Conservation (phyloP, 805 yeast species). For the Candida germanica region DNA sequence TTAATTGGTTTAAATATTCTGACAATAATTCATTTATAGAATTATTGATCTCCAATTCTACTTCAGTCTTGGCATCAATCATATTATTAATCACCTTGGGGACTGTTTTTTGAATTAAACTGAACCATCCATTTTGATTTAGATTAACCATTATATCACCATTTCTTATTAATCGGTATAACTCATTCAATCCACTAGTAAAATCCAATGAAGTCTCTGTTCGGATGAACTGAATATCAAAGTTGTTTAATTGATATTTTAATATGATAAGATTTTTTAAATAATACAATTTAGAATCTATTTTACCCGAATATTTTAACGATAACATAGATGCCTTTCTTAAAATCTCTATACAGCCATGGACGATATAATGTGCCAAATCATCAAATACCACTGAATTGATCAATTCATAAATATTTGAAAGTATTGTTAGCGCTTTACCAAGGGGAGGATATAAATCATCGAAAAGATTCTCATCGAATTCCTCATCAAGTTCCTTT, state of each 20-base stretch:
- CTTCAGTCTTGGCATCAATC: constrained; percentile 72
- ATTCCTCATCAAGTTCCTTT: constrained; percentile 29
- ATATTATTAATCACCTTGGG: constrained; percentile 79
- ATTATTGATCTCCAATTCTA: constrained; percentile 69
- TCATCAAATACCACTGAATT: constrained; percentile 81
- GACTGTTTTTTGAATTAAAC: constrained; percentile 61
- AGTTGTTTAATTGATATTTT: constrained; percentile 63
- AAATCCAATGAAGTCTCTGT: constrained; percentile 78
- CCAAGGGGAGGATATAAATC: constrained; percentile 70
- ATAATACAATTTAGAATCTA: constrained; percentile 63
- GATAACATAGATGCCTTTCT: constrained; percentile 48
- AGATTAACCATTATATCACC: constrained; percentile 46
- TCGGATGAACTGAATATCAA: constrained; percentile 75
- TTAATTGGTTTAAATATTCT: constrained; percentile 41
- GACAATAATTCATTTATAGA: constrained; percentile 68
- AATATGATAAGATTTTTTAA: constrained; percentile 70
- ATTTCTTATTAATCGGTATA: constrained; percentile 35
- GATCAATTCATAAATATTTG: constrained; percentile 76
- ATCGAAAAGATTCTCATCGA: constrained; percentile 34
- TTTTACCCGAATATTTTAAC: constrained; percentile 42
- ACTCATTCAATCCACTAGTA: constrained; percentile 58
- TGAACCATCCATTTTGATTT: constrained; percentile 33
- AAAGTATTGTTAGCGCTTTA: constrained; percentile 63
- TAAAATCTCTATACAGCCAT: constrained; percentile 65
- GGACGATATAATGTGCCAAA: constrained; percentile 82